These are phyloP conservation scores for Scedosporium dehoogii DNA, from an alignment of 2,329 filamentous ascomycete species.

Conservation along the genomic window DNA sequence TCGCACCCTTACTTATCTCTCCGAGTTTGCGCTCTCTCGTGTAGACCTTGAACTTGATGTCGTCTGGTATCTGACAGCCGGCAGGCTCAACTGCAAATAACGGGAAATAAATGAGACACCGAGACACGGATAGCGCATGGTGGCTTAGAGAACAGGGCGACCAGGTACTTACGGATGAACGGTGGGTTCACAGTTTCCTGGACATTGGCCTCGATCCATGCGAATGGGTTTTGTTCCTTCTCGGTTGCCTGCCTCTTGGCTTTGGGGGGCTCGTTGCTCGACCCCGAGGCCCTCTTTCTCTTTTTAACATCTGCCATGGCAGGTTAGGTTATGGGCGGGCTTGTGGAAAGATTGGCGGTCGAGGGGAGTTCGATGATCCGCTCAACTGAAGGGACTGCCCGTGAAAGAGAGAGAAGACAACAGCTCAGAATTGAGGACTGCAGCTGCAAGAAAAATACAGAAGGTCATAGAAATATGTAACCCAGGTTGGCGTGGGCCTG, in stretches of 20 bases:
- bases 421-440: too few relatives aligned
- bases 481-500: too few relatives aligned
- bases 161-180: slow-evolving; percentile 1
- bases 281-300: slow-evolving; percentile 1
- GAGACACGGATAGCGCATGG: neutral
- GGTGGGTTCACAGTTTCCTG: slow-evolving; percentile 2
- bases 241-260: slow-evolving; percentile 3
- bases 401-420: too few relatives aligned
- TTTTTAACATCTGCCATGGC: slow-evolving; percentile 5
- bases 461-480: too few relatives aligned
- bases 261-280: neutral
- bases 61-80: slow-evolving; percentile 6
- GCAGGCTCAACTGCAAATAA: slow-evolving; percentile 5
- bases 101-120: neutral
- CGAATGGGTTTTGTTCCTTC: neutral
- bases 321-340: neutral
- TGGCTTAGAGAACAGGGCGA: neutral
- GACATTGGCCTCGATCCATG: slow-evolving; percentile 3
- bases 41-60: slow-evolving; percentile 4
- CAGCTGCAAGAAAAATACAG: too few relatives aligned
- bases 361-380: too few relatives aligned
- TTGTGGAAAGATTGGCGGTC: too few relatives aligned
- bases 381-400: too few relatives aligned
- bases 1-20: neutral
- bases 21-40: neutral